Evolutionary conservation across 192 early-diverging fungal genomes (phyloP), one percentile per base, ranked within the genome.

Genomic region (Entrophospora sp.): DNA sequence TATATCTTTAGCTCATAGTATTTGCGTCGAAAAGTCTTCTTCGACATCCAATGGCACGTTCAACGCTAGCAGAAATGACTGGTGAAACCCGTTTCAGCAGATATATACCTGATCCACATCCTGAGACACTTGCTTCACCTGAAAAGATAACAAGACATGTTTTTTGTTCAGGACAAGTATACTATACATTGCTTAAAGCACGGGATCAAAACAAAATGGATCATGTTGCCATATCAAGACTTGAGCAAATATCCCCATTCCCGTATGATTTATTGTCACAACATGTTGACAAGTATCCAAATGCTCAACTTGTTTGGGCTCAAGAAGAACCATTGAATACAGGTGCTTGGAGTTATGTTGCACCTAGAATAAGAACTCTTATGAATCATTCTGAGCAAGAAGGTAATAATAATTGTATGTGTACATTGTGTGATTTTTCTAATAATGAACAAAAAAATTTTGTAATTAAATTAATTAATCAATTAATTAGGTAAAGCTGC

Each of bases 301-400:
- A 89, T 69, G 87, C 93, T 61, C 89, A 94, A 71, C 80, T 96
- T 72, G 84, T 96, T 24, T 98, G 91, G 89, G 86, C 81, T 37
- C 96, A 98, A 77, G 96, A 98, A 78, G 96, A 98, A 77, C 87
- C 91, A 10, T 79, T 93, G 71, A 98, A 98, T 80, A 85, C 87
- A 81, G 94, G 96, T 69, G 84, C 87, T 34, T 98, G 93, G 92
- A 71, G 78, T 5, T 91, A 91, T 72, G 89, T 96, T 30, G 85
- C 85, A 61, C 93, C 93, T 14, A 82, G 96, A 31, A 81, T 98
- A 68, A 80, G 84, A 69, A 95, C 94, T 20, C 79, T 88, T 35
- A 74, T 92, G 43, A 81, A 83, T 64, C 67, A 91, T 64, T 89
- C 92, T 38, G 68, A 84, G 61, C 74, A 91, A 77, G 63, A 74